Evolutionary conservation across 257 asterid genomes (phyloP).

Genomic region (Perilla frutescens): DNA sequence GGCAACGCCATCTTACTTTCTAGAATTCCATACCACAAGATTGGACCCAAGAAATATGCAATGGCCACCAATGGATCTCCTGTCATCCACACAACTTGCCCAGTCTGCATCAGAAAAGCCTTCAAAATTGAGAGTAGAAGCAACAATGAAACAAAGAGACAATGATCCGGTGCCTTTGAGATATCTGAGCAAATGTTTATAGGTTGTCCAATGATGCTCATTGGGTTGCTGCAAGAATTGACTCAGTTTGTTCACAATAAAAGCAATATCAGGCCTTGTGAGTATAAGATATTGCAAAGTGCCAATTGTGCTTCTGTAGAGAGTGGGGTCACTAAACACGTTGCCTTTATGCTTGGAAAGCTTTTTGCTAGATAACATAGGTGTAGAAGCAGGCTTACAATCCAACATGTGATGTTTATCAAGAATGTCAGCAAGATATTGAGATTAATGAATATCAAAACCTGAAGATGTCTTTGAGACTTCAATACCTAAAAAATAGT

Average conservation of each 20-base stretch:
- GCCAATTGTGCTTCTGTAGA: not conserved
- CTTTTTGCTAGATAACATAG: not conserved
- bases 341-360: not conserved
- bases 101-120: not conserved
- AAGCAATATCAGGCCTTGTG: not conserved
- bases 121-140: not conserved
- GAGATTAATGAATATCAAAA: not conserved
- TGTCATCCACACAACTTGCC: not conserved
- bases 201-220: not conserved
- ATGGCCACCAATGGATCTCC: not conserved
- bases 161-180: not conserved
- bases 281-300: not conserved
- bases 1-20: no score
- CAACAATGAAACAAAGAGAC: not conserved
- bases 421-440: not conserved
- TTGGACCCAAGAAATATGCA: no score
- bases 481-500: not conserved
- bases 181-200: not conserved
- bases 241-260: not conserved
- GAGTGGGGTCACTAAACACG: not conserved
- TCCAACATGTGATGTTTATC: not conserved
- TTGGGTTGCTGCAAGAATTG: not conserved
- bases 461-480: not conserved
- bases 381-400: not conserved
- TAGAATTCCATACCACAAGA: no score